Base-by-base conservation (phyloP, 208 protist species). In the Leishmania mexicana region DNA sequence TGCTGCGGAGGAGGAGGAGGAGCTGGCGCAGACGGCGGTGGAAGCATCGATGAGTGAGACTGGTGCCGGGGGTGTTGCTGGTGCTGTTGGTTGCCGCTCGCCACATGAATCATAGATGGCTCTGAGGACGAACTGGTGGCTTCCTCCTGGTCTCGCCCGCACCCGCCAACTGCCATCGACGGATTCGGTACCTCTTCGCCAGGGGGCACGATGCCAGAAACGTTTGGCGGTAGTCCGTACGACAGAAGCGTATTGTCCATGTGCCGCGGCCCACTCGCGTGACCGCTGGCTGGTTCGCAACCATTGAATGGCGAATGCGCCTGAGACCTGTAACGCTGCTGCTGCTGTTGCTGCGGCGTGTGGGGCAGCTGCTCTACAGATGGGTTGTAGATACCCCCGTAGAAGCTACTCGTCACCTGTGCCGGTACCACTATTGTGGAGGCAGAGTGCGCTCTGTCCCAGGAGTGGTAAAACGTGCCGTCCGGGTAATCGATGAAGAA, bases 401-500 rank as follows among this genome's bases (percentile, higher is more conserved):
- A 83, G 80, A 79, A 83, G 80, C 64, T 78, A 11, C 73, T 57
- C 62, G 80, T 78, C 62, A 74, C 80, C 51, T 65, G 80, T 1
- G 74, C 58, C 31, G 62, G 80, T 17, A 51, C 74, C 17, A 77
- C 19, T 72, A 78, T 64, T 38, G 21, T 45, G 35, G 78, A 60
- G n/a, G 65, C 70, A 40, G 79, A 78, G n/a, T 58, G 47, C 3
- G 72, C 42, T 38, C 42, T 31, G 47, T 78, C 80, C 15, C 42
- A 73, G 80, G 80, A 75, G 38, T 57, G 74, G 11, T 79, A 47
- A n/a, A 68, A 83, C 21, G 13, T 79, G 35, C 60, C 60, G 51
- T 79, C 64, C 15, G 77, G n/a, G 28, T 79, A 57, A 10, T 65
- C 75, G 40, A 57, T 24, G 45, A 49, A 75, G 53, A 79, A 73